Evolutionary conservation across 2,329 filamentous ascomycete species (phyloP), one percentile per base, ranked within the genome.

Genomic region (Teratosphaeria destructans): DNA sequence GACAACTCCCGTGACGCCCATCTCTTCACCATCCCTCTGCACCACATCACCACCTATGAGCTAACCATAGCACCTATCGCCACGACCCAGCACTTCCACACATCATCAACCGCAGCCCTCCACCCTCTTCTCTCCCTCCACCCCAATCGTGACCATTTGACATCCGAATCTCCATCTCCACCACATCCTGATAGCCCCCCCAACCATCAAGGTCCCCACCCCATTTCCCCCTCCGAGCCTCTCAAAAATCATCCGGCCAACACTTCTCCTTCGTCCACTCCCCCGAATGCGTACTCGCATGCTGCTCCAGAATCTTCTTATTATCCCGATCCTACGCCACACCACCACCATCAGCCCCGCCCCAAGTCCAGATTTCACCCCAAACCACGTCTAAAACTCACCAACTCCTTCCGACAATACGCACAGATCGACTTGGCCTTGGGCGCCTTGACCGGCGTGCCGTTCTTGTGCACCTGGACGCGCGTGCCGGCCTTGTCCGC

Each of bases 261-360:
- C 81, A 83, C 75, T 82, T 82, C 74, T 82, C 80, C 75, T 82
- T 82, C 0, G 79, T 71, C 81, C 80, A 82, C 62, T 77, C 77
- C 29, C 75, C 71, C 62, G 78, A 74, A 65, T 83, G 81, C 5
- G 79, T 82, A 57, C 70, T 67, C 12, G 80, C 81, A 64, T 83
- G 81, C n/a, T 77, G 75, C 68, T 79, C 77, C 14, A 82, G 74
- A 68, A 81, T 79, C 52, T 76, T 74, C 65, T 82, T 81, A 58
- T 78, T 78, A 67, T 78, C 79, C 43, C 23, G 23, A n/a, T 49
- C 43, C 43, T 49, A 23, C 23, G 19, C 19, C 43, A 63, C 81
- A 75, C 61, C 62, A 59, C 7, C 11, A 3, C 14, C 35, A 43
- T 8, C 14, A n/a, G 27, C 32, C 5, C 14, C 16, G 5, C 11